Conservation (phyloP, 306 rosid species). For the Trichosanthes cucumerina region DNA sequence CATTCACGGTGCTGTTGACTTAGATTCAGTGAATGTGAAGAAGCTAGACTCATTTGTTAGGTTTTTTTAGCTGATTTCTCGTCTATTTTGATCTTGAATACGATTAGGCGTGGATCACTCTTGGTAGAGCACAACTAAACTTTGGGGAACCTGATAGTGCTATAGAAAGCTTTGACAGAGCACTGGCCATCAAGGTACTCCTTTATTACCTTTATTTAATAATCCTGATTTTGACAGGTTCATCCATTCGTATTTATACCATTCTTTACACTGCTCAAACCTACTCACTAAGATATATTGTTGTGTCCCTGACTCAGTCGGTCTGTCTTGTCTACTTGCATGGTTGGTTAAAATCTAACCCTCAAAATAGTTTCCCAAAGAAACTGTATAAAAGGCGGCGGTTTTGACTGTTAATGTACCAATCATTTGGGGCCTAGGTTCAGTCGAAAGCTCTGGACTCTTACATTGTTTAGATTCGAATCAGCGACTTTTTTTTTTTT, state of each 20-base stretch:
- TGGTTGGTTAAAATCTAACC: neutral
- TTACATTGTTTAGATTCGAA: neutral
- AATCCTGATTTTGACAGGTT: neutral
- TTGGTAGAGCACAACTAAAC: conserved; percentile 88
- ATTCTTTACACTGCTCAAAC: neutral
- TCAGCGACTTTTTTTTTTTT: no score
- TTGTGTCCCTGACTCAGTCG: neutral
- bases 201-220: neutral
- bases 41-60: conserved; percentile 1
- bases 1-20: neutral
- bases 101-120: conserved; percentile 80
- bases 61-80: neutral
- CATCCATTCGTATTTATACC: neutral
- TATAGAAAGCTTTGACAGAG: conserved; percentile 67
- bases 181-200: conserved; percentile 67
- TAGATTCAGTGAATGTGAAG: neutral
- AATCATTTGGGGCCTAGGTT: neutral
- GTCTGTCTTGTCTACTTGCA: neutral
- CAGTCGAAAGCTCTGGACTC: neutral
- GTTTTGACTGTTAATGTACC: neutral
- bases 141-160: conserved; percentile 90
- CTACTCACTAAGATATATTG: neutral
- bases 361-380: neutral
- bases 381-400: neutral
- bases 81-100: conserved; percentile 15